Percentiles rank a stretch among this genome's conserved stretches.
Conservation (phyloP, 768 basidiomycete genomes). For the Phlebiopsis flavidoalba region DNA sequence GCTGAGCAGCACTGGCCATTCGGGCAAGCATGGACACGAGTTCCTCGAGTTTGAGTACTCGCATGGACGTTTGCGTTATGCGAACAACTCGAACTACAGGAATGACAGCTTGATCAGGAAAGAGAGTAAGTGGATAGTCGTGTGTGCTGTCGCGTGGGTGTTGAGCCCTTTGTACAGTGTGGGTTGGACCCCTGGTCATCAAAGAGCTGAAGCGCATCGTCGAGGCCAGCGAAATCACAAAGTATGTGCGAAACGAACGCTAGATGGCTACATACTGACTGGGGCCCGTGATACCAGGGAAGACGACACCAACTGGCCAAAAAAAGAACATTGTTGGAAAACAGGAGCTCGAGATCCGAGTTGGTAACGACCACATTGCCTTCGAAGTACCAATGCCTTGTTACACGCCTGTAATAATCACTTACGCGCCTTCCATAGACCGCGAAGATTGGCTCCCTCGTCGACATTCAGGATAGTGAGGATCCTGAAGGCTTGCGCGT, state of each 20-base stretch:
- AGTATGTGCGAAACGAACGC: conserved; percentile 45
- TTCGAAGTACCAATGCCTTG: conserved; percentile 67
- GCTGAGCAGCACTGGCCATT: conserved; percentile 85
- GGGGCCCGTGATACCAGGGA: conserved; percentile 52
- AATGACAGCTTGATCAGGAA: conserved; percentile 97
- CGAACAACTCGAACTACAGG: conserved; percentile 98
- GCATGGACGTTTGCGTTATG: conserved; percentile 93
- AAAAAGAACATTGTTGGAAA: conserved; percentile 98
- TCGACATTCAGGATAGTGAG: conserved; percentile 94
- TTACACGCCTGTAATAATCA: too few species aligned
- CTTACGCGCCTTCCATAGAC: conserved; percentile 50
- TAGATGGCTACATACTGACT: neutral
- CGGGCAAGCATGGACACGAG: conserved; percentile 96
- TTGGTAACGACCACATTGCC: conserved; percentile 93
- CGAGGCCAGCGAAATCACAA: conserved; percentile 88
- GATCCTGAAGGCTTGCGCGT: conserved; percentile 97
- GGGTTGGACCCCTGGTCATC: conserved; percentile 86
- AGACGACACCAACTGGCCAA: conserved; percentile 98
- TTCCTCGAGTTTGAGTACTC: conserved; percentile 99
- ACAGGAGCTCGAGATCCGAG: conserved; percentile 93
- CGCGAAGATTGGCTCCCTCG: conserved; percentile 94
- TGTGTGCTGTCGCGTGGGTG: neutral
- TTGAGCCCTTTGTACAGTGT: conserved; percentile 54
- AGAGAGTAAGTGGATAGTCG: conserved; percentile 70
- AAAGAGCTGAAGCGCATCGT: conserved; percentile 95